Conservation (phyloP, 1,284 basidiomycete species). For the Malassezia dermatis region DNA sequence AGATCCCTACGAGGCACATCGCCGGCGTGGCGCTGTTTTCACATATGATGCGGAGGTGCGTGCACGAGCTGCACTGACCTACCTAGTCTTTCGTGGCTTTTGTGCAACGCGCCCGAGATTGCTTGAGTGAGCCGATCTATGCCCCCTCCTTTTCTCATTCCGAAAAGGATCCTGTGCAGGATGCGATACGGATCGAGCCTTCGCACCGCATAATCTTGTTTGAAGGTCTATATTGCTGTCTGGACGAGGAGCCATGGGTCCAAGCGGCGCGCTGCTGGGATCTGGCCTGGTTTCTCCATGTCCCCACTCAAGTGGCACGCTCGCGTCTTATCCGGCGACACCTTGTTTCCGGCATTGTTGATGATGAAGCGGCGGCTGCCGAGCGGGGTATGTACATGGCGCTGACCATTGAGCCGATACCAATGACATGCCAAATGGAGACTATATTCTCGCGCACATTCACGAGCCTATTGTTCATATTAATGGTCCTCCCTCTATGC, state of each 20-base stretch:
- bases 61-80: not conserved
- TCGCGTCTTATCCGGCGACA: constrained; percentile 63
- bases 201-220: constrained; percentile 65
- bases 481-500: not conserved
- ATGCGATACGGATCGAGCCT: constrained; percentile 55
- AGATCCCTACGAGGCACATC: constrained; percentile 50
- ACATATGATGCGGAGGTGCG: constrained; percentile 36
- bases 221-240: constrained; percentile 71
- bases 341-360: constrained; percentile 63
- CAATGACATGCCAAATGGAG: constrained; percentile 45
- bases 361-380: constrained; percentile 58
- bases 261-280: constrained; percentile 61
- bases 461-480: constrained; percentile 20
- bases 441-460: constrained; percentile 37
- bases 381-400: constrained; percentile 57
- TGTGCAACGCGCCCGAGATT: constrained; percentile 16
- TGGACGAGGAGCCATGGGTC: constrained; percentile 63
- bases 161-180: constrained; percentile 52
- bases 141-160: constrained; percentile 61
- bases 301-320: constrained; percentile 58
- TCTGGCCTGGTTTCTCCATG: constrained; percentile 65
- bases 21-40: constrained; percentile 38
- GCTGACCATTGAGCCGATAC: constrained; percentile 24
- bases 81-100: constrained; percentile 28
- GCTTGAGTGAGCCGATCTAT: not conserved